A percentile compares a stretch with the other conserved stretches of the same genome.
Evolutionary conservation across 2,329 filamentous ascomycete species (phyloP).

Genomic region (Simplicillium sp.): DNA sequence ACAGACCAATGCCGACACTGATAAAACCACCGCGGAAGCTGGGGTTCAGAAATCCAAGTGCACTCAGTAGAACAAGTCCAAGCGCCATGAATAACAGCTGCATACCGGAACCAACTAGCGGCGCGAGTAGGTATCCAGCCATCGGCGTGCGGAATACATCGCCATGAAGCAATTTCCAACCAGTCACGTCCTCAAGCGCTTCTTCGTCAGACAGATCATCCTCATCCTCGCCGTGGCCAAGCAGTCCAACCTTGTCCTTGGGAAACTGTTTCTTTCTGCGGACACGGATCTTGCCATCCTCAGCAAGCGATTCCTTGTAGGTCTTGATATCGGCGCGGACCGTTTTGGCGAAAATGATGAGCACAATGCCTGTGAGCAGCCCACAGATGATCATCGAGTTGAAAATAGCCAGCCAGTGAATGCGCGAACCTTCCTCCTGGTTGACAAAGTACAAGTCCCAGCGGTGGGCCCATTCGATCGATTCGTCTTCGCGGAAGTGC

Average conservation of each 20-base stretch:
- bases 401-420: conserved; percentile 82
- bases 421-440: conserved; percentile 69
- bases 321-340: conserved; percentile 70
- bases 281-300: conserved; percentile 53
- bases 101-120: conserved; percentile 75
- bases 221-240: conserved; percentile 48
- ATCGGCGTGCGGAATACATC: conserved; percentile 74
- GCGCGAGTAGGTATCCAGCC: conserved; percentile 64
- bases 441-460: conserved; percentile 91
- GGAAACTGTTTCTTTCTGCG: conserved; percentile 36
- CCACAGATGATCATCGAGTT: conserved; percentile 81
- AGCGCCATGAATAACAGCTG: conserved; percentile 76
- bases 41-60: conserved; percentile 71
- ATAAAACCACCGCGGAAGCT: conserved; percentile 86
- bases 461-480: conserved; percentile 71
- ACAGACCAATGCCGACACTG: conserved; percentile 73
- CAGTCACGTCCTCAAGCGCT: conserved; percentile 66
- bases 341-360: conserved; percentile 73
- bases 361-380: conserved; percentile 66
- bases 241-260: conserved; percentile 47
- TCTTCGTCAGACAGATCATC: conserved; percentile 55
- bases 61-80: conserved; percentile 63
- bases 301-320: conserved; percentile 54
- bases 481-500: conserved; percentile 76
- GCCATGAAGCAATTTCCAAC: conserved; percentile 83